phyloP scores from a whole-genome alignment of 371 early-diverging fungal genomes.

The Mucor sp. region DNA sequence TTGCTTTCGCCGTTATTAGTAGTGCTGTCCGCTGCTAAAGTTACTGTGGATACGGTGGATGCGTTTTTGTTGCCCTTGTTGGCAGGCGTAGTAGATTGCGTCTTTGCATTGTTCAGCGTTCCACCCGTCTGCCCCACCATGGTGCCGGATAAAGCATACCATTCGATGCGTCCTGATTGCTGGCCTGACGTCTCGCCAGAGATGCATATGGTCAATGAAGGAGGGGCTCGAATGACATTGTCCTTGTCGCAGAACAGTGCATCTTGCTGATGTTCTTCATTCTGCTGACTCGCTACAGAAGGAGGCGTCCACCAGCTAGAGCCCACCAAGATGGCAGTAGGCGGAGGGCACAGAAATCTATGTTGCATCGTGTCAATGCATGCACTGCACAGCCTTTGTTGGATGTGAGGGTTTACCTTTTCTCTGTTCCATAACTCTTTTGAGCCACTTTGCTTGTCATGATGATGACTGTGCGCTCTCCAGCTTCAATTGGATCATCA shows the following conservation, averaged over 20 bases:
- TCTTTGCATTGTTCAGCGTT: constrained; percentile 3
- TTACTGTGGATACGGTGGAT: background rate
- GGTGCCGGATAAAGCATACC: constrained; percentile 36
- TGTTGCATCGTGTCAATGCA: constrained; percentile 5
- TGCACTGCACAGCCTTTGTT: constrained; percentile 25
- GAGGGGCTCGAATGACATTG: constrained; percentile 27
- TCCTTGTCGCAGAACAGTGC: constrained; percentile 11
- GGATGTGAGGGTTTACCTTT: constrained; percentile 35
- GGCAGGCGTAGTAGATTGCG: background rate
- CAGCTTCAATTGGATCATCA: constrained; percentile 35
- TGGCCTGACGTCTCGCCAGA: constrained; percentile 40
- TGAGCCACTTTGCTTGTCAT: constrained; percentile 79
- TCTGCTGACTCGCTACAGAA: constrained; percentile 5
- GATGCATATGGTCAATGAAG: constrained; percentile 42
- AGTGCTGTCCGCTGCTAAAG: background rate
- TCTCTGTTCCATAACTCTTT: constrained; percentile 81
- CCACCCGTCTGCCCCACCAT: constrained; percentile 35
- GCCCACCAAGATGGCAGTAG: constrained; percentile 76
- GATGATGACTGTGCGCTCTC: constrained; percentile 70
- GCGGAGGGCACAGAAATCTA: constrained; percentile 80
- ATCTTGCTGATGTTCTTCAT: constrained; percentile 15
- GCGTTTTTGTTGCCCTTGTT: background rate
- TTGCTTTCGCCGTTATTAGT: background rate
- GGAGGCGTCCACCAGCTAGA: constrained; percentile 60
- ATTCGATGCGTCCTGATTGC: constrained; percentile 48